Percentiles rank a stretch among this genome's conserved stretches.
These are phyloP conservation scores for Fagus crenata DNA, from an alignment of 306 rosid species.

Conservation along the genomic window DNA sequence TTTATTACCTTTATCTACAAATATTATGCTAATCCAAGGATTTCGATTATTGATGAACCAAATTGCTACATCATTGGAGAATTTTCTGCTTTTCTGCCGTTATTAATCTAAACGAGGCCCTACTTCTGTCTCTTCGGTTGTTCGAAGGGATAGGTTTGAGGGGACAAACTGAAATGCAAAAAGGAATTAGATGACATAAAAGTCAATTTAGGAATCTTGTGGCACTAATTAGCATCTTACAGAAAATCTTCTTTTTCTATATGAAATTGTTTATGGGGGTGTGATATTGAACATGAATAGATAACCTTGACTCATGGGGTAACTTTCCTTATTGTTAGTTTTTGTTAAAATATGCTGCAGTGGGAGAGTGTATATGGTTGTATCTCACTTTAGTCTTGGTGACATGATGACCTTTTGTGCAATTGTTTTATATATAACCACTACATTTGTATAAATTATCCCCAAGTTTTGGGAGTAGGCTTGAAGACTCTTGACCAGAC, in stretches of 20 bases:
- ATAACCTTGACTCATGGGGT: background rate
- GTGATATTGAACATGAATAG: slow-evolving; percentile 20
- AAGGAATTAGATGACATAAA: slow-evolving; percentile 32
- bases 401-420: too few species aligned
- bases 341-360: background rate
- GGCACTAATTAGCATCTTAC: background rate
- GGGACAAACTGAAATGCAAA: slow-evolving; percentile 29
- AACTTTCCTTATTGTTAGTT: background rate
- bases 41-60: background rate
- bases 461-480: too few species aligned
- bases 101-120: background rate
- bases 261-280: slow-evolving; percentile 24
- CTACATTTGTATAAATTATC: background rate
- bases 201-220: slow-evolving; percentile 11
- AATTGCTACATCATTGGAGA: background rate
- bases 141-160: slow-evolving; percentile 22
- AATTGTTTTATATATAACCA: background rate
- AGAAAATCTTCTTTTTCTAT: slow-evolving; percentile 3
- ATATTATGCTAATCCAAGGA: slow-evolving; percentile 19
- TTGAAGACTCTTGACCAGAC: too few species aligned
- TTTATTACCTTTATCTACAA: background rate
- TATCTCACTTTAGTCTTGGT: background rate
- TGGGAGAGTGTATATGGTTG: background rate
- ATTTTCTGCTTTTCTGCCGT: background rate
- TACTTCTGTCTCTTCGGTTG: background rate